These are phyloP conservation scores for Apophysomyces variabilis DNA, from an alignment of 371 early-diverging fungal genomes.

Conservation along the genomic window DNA sequence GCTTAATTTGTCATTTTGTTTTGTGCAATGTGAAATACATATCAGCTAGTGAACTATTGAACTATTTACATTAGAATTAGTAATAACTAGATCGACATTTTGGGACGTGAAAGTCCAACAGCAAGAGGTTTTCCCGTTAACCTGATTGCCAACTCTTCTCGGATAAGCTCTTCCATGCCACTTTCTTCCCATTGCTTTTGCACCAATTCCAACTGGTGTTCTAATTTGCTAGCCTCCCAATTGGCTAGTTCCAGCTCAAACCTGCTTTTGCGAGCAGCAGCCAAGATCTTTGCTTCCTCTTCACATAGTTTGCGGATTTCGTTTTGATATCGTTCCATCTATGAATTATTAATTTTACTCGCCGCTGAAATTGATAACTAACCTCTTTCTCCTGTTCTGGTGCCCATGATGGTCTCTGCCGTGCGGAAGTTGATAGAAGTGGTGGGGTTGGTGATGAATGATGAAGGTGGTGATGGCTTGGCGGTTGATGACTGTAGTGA, in stretches of 20 bases:
- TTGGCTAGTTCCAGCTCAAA: conserved; percentile 57
- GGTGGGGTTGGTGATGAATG: conserved; percentile 4
- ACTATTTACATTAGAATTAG: not conserved
- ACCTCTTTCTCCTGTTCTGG: conserved; percentile 56
- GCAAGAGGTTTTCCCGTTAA: conserved; percentile 12
- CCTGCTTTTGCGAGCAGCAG: conserved; percentile 45
- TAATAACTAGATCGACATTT: conserved; percentile 6
- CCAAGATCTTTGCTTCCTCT: conserved; percentile 49
- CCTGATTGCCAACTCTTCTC: conserved; percentile 22
- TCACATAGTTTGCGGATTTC: conserved; percentile 37
- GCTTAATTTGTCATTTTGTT: no score
- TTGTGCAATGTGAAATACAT: no score
- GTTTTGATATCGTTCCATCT: conserved; percentile 46
- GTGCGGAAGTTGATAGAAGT: conserved; percentile 21
- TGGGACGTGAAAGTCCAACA: conserved; percentile 14
- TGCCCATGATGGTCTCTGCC: conserved; percentile 41
- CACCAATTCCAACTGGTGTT: conserved; percentile 55
- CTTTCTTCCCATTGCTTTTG: conserved; percentile 56
- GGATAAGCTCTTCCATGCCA: conserved; percentile 42
- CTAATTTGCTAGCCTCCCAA: conserved; percentile 63
- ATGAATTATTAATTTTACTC: not conserved
- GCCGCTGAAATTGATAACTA: not conserved
- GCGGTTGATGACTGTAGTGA: conserved; percentile 17
- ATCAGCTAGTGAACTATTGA: no score
- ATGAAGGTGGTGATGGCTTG: conserved; percentile 15